Conservation (phyloP, 805 yeast species). For the Cyberlindnera americana region DNA sequence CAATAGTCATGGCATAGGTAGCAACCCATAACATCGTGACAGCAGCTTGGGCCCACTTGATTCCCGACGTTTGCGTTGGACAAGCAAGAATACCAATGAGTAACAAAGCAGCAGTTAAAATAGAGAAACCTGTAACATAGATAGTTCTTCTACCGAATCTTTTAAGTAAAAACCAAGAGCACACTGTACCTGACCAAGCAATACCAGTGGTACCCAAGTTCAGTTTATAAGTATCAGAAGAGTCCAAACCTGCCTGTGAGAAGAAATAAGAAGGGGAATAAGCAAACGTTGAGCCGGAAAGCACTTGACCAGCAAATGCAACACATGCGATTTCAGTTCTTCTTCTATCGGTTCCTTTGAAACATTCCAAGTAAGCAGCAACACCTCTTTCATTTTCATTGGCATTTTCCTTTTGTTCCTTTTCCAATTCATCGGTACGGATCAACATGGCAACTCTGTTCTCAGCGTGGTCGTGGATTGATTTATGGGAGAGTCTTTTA, state of each 20-base stretch:
- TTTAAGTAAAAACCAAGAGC: slow-evolving; percentile 32
- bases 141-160: slow-evolving; percentile 31
- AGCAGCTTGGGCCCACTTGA: slow-evolving; percentile 23
- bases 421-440: slow-evolving; percentile 20
- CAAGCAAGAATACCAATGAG: slow-evolving; percentile 18
- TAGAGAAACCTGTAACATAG: slow-evolving; percentile 28
- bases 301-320: slow-evolving; percentile 39
- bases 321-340: slow-evolving; percentile 40
- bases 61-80: slow-evolving; percentile 14
- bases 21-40: slow-evolving; percentile 21
- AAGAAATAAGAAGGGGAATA: slow-evolving; percentile 46
- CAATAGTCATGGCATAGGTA: slow-evolving; percentile 35
- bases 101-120: slow-evolving; percentile 19
- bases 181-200: slow-evolving; percentile 30
- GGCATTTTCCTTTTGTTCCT: slow-evolving; percentile 7
- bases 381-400: slow-evolving; percentile 12
- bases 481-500: slow-evolving; percentile 22
- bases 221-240: slow-evolving; percentile 30
- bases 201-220: slow-evolving; percentile 33
- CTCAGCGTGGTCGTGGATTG: slow-evolving; percentile 19
- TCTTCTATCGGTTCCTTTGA: slow-evolving; percentile 39
- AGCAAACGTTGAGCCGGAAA: slow-evolving; percentile 46
- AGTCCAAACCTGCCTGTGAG: slow-evolving; percentile 43
- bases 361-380: slow-evolving; percentile 38
- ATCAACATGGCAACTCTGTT: slow-evolving; percentile 20